Evolutionary conservation across 257 asterid genomes (phyloP).

Genomic region (Nicotiana paniculata): DNA sequence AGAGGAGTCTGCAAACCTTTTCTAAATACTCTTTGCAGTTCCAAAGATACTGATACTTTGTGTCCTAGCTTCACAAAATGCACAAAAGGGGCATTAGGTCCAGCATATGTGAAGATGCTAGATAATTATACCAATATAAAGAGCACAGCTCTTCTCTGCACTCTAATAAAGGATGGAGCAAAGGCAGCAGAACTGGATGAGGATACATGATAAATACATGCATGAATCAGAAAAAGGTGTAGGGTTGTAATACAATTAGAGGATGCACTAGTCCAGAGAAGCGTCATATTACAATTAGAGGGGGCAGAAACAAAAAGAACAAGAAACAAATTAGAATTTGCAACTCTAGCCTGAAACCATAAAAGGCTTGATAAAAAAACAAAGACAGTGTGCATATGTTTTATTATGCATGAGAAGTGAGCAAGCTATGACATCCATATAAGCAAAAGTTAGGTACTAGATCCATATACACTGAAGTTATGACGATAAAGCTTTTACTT

Average conservation of each 20-base stretch:
- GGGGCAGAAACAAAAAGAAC: not conserved
- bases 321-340: not conserved
- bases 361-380: not conserved
- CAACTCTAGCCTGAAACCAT: conserved; percentile 1
- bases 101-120: conserved; percentile 13
- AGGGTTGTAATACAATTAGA: not conserved
- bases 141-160: not conserved
- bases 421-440: not conserved
- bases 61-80: conserved; percentile 77
- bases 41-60: conserved; percentile 87
- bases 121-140: not conserved
- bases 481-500: not conserved
- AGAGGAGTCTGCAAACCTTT: conserved; percentile 41
- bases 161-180: not conserved
- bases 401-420: not conserved
- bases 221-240: not conserved
- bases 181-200: conserved; percentile 4
- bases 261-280: not conserved
- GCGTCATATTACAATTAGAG: not conserved
- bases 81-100: conserved; percentile 36
- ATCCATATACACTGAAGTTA: not conserved
- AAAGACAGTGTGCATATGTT: not conserved
- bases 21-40: conserved; percentile 78
- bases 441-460: not conserved
- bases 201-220: not conserved